A percentile compares a stretch with the other conserved stretches of the same genome.
phyloP scores from a whole-genome alignment of 2,329 filamentous ascomycete genomes.

The Fusarium marasasianum region DNA sequence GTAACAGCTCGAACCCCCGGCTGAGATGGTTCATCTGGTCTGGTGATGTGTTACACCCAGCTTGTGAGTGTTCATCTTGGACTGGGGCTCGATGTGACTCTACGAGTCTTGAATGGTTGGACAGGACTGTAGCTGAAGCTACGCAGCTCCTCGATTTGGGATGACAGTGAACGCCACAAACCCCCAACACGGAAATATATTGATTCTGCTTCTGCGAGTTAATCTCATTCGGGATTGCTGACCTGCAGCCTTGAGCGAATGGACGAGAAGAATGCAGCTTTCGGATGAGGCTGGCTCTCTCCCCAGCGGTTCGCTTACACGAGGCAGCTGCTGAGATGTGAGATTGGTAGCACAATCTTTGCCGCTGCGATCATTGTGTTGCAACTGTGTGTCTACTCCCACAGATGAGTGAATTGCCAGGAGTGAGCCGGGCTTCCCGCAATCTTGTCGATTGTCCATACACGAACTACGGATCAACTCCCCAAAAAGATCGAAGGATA shows the following conservation, averaged over 20 bases:
- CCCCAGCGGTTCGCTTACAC: slow-evolving; percentile 14
- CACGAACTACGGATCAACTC: slow-evolving; percentile 6
- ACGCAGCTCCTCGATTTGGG: slow-evolving; percentile 15
- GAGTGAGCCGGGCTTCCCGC: background rate
- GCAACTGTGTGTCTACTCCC: background rate
- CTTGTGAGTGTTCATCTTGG: background rate
- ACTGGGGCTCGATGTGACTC: slow-evolving; percentile 18
- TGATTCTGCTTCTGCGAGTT: slow-evolving; percentile 7
- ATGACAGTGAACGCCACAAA: slow-evolving; percentile 11
- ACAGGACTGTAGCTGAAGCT: slow-evolving; percentile 15
- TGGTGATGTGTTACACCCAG: slow-evolving; percentile 22
- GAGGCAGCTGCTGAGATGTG: slow-evolving; percentile 19
- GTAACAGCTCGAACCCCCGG: slow-evolving; percentile 28
- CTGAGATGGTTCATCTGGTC: slow-evolving; percentile 33
- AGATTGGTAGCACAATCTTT: slow-evolving; percentile 17
- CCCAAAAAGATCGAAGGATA: slow-evolving; percentile 13
- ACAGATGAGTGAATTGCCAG: background rate
- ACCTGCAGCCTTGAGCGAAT: slow-evolving; percentile 26
- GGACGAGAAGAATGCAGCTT: slow-evolving; percentile 9
- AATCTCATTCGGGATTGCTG: slow-evolving; percentile 36
- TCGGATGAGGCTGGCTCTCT: slow-evolving; percentile 21
- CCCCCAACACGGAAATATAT: slow-evolving; percentile 16
- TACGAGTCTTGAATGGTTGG: slow-evolving; percentile 24
- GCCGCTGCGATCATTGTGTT: background rate
- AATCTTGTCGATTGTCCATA: background rate